These are phyloP conservation scores for Cladophialophora psammophila DNA, from an alignment of 2,329 filamentous ascomycete genomes.

Conservation along the genomic window DNA sequence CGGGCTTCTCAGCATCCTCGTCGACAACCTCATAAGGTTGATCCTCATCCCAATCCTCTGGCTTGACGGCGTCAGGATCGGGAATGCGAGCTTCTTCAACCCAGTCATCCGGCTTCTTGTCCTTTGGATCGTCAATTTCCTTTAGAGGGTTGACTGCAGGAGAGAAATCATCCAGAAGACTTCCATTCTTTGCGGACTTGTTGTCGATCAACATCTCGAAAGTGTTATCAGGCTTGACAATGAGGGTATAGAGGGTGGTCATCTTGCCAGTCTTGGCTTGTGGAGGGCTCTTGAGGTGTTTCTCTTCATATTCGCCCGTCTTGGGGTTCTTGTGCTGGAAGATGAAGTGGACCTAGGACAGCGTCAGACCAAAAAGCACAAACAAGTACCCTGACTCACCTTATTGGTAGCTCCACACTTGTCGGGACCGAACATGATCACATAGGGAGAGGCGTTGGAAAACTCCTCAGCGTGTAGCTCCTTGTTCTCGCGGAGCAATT, in stretches of 20 bases:
- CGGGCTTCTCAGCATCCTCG: constrained; percentile 86
- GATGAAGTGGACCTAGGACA: constrained; percentile 78
- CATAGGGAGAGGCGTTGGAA: constrained; percentile 94
- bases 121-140: constrained; percentile 94
- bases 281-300: constrained; percentile 88
- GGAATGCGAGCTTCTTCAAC: constrained; percentile 90
- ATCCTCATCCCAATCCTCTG: constrained; percentile 98
- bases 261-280: constrained; percentile 89
- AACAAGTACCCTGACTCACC: constrained; percentile 59
- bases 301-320: constrained; percentile 99
- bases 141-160: constrained; percentile 91
- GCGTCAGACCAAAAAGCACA: constrained; percentile 16
- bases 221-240: constrained; percentile 95
- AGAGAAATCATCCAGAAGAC: constrained; percentile 89
- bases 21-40: constrained; percentile 96
- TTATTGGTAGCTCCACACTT: constrained; percentile 99
- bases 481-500: constrained; percentile 97
- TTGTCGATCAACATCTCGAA: constrained; percentile 92
- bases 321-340: constrained; percentile 99
- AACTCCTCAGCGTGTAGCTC: constrained; percentile 97
- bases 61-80: constrained; percentile 93
- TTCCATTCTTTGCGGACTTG: constrained; percentile 85
- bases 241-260: constrained; percentile 92
- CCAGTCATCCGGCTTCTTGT: constrained; percentile 95
- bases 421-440: constrained; percentile 99